Base-by-base conservation (phyloP, 495 filamentous ascomycete genomes). In the Endocarpon pusillum region DNA sequence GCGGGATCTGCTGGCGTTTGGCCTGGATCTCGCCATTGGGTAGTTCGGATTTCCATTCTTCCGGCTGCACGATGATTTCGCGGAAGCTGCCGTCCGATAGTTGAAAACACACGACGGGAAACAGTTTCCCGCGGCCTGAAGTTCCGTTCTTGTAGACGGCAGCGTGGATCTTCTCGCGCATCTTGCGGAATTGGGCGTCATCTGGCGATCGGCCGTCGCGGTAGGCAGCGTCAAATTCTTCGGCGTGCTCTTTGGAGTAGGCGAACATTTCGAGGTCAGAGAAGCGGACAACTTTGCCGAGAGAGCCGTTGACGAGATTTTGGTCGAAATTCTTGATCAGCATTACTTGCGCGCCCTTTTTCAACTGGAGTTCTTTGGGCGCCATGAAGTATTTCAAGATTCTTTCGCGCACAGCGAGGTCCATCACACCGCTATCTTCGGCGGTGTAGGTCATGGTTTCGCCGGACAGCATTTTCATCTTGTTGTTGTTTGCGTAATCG, bases 241-340 rank as follows among this genome's bases (percentile, higher is more conserved):
- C 66, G 21, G 70, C 69, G 28, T 74, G 61, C 11, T 61, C 57
- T 1, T 58, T 54, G 40, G 73, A 76, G 8, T 60, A 49, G 19
- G 79, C 81, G 42, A 87, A 94, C 1, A 66, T 73, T 19, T 67
- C 59, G 41, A 94, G 78, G 35, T 67, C 78, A 82, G 87, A 92
- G 54, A 97, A 96, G 2, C 64, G 75, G 3, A 79, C 55, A 2
- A 97, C 77, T 32, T 73, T 79, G 1, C 89, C 89, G 23, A 96
- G 67, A 0, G 89, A 91, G 3, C 89, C 89, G 42, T 97, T 97
- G 37, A 96, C 89, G 2, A 96, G 70, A 0, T 66, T 70, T 2
- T 94, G 87, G 52, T 97, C 89, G 61, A 94, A 75, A 47, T 97
- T 97, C 49, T 97, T 97, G 65, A 96, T 94, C n/a, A 97, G 57